phyloP scores from a whole-genome alignment of 1,139 yeast species.

The Blastobotrys illinoisensis region DNA sequence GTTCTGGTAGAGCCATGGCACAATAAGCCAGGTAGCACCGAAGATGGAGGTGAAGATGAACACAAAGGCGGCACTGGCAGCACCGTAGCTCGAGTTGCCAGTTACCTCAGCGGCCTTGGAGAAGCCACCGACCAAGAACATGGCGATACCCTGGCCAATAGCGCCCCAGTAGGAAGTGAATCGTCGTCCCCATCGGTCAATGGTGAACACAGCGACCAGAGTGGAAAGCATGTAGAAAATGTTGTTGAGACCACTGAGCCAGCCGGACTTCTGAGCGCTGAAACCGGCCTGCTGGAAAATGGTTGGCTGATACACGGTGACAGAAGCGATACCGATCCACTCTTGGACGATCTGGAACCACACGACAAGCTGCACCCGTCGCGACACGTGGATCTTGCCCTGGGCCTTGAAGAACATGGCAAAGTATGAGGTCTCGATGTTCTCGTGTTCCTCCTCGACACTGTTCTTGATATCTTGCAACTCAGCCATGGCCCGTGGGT shows the following conservation, averaged over 20 bases:
- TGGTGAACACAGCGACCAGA: slow-evolving; percentile 28
- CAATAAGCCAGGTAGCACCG: slow-evolving; percentile 32
- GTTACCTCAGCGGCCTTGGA: slow-evolving; percentile 27
- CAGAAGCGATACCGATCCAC: slow-evolving; percentile 40
- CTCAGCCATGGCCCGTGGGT: slow-evolving; percentile 34
- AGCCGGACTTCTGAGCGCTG: slow-evolving; percentile 28
- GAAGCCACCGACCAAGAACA: slow-evolving; percentile 37
- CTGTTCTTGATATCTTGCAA: slow-evolving; percentile 18
- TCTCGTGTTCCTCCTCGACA: slow-evolving; percentile 11
- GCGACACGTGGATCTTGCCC: slow-evolving; percentile 30
- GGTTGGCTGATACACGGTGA: slow-evolving; percentile 39
- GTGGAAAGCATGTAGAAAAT: slow-evolving; percentile 29
- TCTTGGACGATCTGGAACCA: slow-evolving; percentile 41
- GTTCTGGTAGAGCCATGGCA: slow-evolving; percentile 23
- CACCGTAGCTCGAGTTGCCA: slow-evolving; percentile 28
- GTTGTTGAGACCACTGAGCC: slow-evolving; percentile 31
- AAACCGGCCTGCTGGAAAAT: slow-evolving; percentile 37
- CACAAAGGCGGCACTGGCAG: slow-evolving; percentile 36
- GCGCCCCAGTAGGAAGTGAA: slow-evolving; percentile 29
- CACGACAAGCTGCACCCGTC: slow-evolving; percentile 38
- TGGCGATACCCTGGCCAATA: slow-evolving; percentile 32
- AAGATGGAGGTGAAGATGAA: slow-evolving; percentile 34
- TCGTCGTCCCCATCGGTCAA: slow-evolving; percentile 34
- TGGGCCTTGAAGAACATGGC: slow-evolving; percentile 12
- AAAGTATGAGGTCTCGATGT: slow-evolving; percentile 10